Conservation (phyloP, 352 stramenopile species). For the Phytopythium litorale region DNA sequence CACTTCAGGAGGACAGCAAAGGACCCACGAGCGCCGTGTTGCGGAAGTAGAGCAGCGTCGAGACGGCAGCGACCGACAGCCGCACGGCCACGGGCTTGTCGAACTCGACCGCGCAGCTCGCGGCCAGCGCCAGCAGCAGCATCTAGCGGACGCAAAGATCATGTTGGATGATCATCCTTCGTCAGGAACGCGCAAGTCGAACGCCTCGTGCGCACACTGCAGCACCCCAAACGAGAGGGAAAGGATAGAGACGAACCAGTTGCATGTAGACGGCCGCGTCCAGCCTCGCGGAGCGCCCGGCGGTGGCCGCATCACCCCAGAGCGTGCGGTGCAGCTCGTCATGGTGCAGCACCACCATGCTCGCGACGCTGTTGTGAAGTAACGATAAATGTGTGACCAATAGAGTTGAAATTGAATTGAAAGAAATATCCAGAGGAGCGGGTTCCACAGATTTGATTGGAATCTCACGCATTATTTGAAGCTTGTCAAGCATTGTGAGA, state of each 20-base stretch:
- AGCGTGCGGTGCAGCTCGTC: conserved; percentile 54
- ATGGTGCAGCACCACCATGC: conserved; percentile 68
- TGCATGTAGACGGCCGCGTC: conserved; percentile 48
- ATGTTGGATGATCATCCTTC: no score
- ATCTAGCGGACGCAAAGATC: conserved; percentile 14
- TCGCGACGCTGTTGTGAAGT: conserved; percentile 3
- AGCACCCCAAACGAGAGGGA: no score
- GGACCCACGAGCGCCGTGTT: conserved; percentile 42
- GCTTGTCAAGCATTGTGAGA: no score
- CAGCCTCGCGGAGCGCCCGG: conserved; percentile 34
- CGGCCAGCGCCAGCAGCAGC: conserved; percentile 26
- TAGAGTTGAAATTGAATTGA: no score
- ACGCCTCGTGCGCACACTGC: not conserved
- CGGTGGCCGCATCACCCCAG: conserved; percentile 41
- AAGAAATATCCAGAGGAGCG: no score
- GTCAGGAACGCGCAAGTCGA: not conserved
- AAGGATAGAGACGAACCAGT: conserved; percentile 22
- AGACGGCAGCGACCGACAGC: conserved; percentile 20
- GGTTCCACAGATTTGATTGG: no score
- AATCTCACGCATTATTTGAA: no score
- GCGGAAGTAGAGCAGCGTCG: conserved; percentile 59
- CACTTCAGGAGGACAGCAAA: not conserved
- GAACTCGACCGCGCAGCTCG: conserved; percentile 38
- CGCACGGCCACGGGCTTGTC: conserved; percentile 51
- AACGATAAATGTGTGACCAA: no score